These are phyloP conservation scores for Aureobasidium musti DNA, from an alignment of 2,329 filamentous ascomycete species.

Conservation along the genomic window DNA sequence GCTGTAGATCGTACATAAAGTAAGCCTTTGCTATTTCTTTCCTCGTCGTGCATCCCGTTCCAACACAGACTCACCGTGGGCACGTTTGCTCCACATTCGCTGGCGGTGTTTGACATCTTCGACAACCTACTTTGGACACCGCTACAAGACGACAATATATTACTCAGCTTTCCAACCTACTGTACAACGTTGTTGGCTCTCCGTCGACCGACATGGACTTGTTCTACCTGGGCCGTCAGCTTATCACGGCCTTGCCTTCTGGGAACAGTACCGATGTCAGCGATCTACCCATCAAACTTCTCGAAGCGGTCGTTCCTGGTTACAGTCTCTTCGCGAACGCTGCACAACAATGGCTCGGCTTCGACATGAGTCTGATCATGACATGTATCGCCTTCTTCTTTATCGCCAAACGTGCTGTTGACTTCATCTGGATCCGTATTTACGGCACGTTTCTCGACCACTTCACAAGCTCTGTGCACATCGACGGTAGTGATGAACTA, in stretches of 20 bases:
- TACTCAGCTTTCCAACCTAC: not conserved
- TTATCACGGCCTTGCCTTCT: constrained; percentile 18
- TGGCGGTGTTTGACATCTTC: not conserved
- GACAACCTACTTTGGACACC: not conserved
- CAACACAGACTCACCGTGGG: not conserved
- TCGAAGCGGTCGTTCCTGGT: constrained; percentile 55
- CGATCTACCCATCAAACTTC: constrained; percentile 49
- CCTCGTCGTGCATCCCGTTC: not conserved
- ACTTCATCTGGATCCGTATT: constrained; percentile 43
- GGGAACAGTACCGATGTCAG: constrained; percentile 31
- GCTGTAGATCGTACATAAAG: not conserved
- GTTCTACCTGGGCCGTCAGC: constrained; percentile 24
- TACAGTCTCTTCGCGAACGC: constrained; percentile 52
- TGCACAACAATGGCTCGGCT: constrained; percentile 46
- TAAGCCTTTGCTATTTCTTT: not conserved
- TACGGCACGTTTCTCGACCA: constrained; percentile 41
- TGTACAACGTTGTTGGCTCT: not conserved
- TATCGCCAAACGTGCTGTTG: constrained; percentile 43
- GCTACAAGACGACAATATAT: not conserved
- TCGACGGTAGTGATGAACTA: constrained; percentile 50
- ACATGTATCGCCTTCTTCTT: constrained; percentile 48
- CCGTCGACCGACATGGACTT: constrained; percentile 29
- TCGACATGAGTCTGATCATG: constrained; percentile 54
- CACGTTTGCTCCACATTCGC: not conserved
- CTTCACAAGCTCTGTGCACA: constrained; percentile 49